Evolutionary conservation across 2,329 filamentous ascomycete genomes (phyloP).

Genomic region (Ascochyta fabae): DNA sequence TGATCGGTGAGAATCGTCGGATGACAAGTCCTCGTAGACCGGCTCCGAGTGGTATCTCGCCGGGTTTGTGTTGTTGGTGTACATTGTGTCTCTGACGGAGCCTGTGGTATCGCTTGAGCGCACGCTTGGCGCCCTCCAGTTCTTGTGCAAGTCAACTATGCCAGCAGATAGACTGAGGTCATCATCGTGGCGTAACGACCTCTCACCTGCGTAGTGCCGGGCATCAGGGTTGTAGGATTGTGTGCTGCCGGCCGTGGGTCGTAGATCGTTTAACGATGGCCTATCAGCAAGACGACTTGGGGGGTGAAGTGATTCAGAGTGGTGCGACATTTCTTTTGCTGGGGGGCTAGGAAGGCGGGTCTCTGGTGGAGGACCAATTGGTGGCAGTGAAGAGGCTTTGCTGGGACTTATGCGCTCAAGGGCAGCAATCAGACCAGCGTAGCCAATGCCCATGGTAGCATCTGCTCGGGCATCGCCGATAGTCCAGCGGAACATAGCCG

Average conservation of each 20-base stretch:
- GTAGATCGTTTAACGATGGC: slow-evolving; percentile 30
- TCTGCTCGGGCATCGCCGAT: slow-evolving; percentile 65
- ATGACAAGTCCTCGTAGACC: slow-evolving; percentile 31
- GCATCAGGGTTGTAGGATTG: slow-evolving; percentile 22
- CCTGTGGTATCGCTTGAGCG: slow-evolving; percentile 30
- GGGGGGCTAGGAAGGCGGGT: slow-evolving; percentile 40
- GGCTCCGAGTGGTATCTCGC: slow-evolving; percentile 30
- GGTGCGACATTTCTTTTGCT: slow-evolving; percentile 20
- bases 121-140: slow-evolving; percentile 38
- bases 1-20: slow-evolving; percentile 31
- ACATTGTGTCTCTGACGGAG: slow-evolving; percentile 38
- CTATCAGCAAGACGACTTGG: slow-evolving; percentile 9
- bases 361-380: slow-evolving; percentile 41
- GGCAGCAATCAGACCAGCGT: slow-evolving; percentile 69
- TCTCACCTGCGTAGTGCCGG: slow-evolving; percentile 20
- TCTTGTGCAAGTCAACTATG: slow-evolving; percentile 35
- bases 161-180: slow-evolving; percentile 22
- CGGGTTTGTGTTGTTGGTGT: slow-evolving; percentile 24
- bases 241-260: slow-evolving; percentile 12
- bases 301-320: slow-evolving; percentile 11
- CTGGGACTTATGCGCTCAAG: slow-evolving; percentile 59
- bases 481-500: slow-evolving; percentile 70
- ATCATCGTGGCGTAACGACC: slow-evolving; percentile 28
- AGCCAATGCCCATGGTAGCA: slow-evolving; percentile 68
- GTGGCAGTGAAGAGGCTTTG: slow-evolving; percentile 34